phyloP scores from a whole-genome alignment of 352 stramenopile species.

The Phytopythium aichiense region DNA sequence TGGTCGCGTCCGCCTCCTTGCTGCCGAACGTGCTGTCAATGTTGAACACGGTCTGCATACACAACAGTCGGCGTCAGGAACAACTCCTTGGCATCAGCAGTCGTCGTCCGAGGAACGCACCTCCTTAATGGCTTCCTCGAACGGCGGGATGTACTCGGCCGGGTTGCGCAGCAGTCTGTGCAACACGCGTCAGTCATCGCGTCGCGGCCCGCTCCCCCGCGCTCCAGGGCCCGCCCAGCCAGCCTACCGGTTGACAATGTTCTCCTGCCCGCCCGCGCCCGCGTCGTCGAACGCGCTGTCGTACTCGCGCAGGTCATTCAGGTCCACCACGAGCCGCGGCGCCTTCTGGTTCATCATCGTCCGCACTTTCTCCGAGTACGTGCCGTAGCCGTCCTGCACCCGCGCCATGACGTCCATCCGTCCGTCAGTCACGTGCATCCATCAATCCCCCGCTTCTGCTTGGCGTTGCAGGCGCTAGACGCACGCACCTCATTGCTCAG shows the following conservation, averaged over 20 bases:
- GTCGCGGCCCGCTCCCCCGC: neutral
- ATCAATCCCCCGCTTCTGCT: neutral
- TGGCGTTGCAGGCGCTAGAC: too few species aligned
- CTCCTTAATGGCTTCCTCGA: slow-evolving; percentile 83
- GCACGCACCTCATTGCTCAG: slow-evolving; percentile 66
- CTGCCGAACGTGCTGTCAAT: slow-evolving; percentile 74
- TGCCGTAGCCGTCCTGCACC: slow-evolving; percentile 58
- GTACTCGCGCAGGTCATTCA: slow-evolving; percentile 90
- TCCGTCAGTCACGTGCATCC: neutral
- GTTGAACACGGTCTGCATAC: slow-evolving; percentile 62
- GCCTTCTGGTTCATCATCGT: slow-evolving; percentile 78
- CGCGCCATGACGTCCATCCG: neutral
- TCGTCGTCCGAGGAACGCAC: slow-evolving; percentile 3
- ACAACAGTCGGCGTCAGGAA: neutral
- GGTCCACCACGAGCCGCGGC: slow-evolving; percentile 77
- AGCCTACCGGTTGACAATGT: slow-evolving; percentile 60
- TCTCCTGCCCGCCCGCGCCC: slow-evolving; percentile 52
- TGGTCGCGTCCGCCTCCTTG: slow-evolving; percentile 64
- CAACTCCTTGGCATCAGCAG: neutral
- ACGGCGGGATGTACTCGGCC: slow-evolving; percentile 79
- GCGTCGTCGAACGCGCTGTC: slow-evolving; percentile 78
- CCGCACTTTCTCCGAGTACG: slow-evolving; percentile 78
- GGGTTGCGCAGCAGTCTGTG: slow-evolving; percentile 62
- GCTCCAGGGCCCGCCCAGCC: neutral
- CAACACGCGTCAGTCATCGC: slow-evolving; percentile 9